Percentiles rank a stretch among this genome's conserved stretches.
These are phyloP conservation scores for Mycena leptocephala DNA, from an alignment of 768 basidiomycete genomes.

Conservation along the genomic window DNA sequence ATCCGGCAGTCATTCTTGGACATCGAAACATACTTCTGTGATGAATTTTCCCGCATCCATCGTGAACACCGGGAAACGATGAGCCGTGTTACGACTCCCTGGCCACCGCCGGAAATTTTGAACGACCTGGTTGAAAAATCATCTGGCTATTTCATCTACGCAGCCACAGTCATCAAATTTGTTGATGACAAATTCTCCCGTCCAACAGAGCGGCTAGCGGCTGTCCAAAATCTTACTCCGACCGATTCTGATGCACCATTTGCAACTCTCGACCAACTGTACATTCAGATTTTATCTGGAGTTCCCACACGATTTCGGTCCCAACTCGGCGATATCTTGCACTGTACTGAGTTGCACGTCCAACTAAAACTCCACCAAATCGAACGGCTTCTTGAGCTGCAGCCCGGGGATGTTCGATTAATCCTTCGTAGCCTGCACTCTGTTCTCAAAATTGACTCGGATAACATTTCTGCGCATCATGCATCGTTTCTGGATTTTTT, in stretches of 20 bases:
- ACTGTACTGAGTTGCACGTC: neutral
- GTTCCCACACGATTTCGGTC: neutral
- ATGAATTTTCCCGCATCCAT: slow-evolving; percentile 1
- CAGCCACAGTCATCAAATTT: neutral
- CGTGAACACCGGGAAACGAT: neutral
- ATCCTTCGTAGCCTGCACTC: neutral
- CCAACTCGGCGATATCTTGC: neutral
- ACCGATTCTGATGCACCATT: neutral
- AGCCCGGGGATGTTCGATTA: neutral
- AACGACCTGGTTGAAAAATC: neutral
- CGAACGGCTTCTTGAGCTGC: neutral
- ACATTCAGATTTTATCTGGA: neutral
- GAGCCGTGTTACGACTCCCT: neutral
- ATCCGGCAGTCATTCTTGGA: slow-evolving; percentile 1
- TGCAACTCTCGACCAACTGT: neutral
- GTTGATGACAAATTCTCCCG: neutral
- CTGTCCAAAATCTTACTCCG: neutral
- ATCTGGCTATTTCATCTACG: slow-evolving; percentile 5
- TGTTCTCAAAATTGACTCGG: neutral
- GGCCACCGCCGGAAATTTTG: neutral
- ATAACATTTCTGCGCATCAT: neutral
- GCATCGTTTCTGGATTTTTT: neutral
- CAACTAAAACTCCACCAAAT: neutral
- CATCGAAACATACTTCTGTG: neutral
- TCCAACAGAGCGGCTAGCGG: neutral